Base-by-base conservation (phyloP, 345 rosid species). In the Populus deltoides region DNA sequence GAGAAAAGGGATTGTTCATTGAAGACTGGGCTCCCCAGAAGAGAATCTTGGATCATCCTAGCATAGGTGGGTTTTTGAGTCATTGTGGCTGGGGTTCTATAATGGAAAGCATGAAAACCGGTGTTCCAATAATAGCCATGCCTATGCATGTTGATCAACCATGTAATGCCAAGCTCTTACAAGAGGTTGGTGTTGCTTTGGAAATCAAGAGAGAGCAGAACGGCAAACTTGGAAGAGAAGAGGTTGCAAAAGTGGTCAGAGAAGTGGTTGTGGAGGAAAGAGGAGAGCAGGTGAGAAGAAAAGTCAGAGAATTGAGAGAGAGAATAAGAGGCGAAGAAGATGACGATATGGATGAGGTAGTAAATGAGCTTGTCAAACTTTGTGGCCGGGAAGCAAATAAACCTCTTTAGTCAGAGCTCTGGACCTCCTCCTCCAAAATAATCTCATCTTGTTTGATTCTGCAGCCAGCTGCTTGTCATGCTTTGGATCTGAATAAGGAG, bases 11-110 rank as follows among this genome's bases (percentile, higher is more conserved):
- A 10, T 6, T 75, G 24, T 80, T 81, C 11, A 77, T 81, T 1
- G 81, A 85, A 25, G 72, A 63, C 0, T 85, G 90, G 90, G 88
- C 84, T 0, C 87, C 88, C 10, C 90, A 85, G 71, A 25, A 20
- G 10, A 81, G 53, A 49, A 79, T 85, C 2, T 70, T 85, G 41
- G 70, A 27, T 4, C 86, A 83, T 69, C 36, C 27, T 3, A 75
- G 84, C 77, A 31, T 72, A 0, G 86, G 87, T 3, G 86, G 86
- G 22, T 87, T 85, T 67, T 75, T 87, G 74, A 85, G 82, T 39
- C 87, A 87, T 11, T 83, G 84, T 18, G 87, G 88, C 16, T 85
- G 87, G 90, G 82, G 84, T 68, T 85, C 88, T 1, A 77, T 82
- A 57, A 77, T 85, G 79, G 90, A 87, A 72, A 77, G 83, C 68